These are phyloP conservation scores for Cladosporium sp. DNA, from an alignment of 2,329 filamentous ascomycete genomes.

Conservation along the genomic window DNA sequence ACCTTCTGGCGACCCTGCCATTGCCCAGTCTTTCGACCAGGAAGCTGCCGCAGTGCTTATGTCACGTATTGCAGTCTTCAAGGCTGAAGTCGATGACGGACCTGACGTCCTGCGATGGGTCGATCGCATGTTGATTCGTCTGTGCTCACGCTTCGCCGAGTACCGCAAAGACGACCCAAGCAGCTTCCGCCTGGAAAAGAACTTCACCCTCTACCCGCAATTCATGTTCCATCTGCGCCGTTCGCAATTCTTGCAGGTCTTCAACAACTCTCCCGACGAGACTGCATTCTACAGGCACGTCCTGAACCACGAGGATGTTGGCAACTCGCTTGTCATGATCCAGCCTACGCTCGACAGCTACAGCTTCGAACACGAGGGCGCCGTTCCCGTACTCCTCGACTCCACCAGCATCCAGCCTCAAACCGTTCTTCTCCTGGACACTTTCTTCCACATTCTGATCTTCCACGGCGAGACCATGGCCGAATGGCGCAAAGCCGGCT, in stretches of 20 bases:
- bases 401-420: slow-evolving; percentile 94
- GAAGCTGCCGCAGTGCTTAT: slow-evolving; percentile 96
- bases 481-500: slow-evolving; percentile 96
- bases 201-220: slow-evolving; percentile 97
- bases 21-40: slow-evolving; percentile 96
- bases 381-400: slow-evolving; percentile 88
- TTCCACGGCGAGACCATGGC: slow-evolving; percentile 98
- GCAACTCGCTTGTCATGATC: slow-evolving; percentile 97
- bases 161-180: slow-evolving; percentile 97
- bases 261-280: slow-evolving; percentile 98
- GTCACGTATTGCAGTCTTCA: slow-evolving; percentile 99
- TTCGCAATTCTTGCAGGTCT: slow-evolving; percentile 96
- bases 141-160: slow-evolving; percentile 95
- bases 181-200: slow-evolving; percentile 95
- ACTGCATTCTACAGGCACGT: slow-evolving; percentile 99
- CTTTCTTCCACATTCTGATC: slow-evolving; percentile 99
- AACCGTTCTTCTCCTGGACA: slow-evolving; percentile 90
- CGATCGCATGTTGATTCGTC: slow-evolving; percentile 92
- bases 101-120: slow-evolving; percentile 99
- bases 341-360: slow-evolving; percentile 97
- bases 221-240: slow-evolving; percentile 99
- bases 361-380: slow-evolving; percentile 91
- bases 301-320: slow-evolving; percentile 92
- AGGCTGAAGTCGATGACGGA: slow-evolving; percentile 95
- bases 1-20: slow-evolving; percentile 86